Percentiles rank a stretch among this genome's conserved stretches.
These are phyloP conservation scores for Ophiostoma novo-ulmi DNA, from an alignment of 2,329 filamentous ascomycete genomes.

Conservation along the genomic window DNA sequence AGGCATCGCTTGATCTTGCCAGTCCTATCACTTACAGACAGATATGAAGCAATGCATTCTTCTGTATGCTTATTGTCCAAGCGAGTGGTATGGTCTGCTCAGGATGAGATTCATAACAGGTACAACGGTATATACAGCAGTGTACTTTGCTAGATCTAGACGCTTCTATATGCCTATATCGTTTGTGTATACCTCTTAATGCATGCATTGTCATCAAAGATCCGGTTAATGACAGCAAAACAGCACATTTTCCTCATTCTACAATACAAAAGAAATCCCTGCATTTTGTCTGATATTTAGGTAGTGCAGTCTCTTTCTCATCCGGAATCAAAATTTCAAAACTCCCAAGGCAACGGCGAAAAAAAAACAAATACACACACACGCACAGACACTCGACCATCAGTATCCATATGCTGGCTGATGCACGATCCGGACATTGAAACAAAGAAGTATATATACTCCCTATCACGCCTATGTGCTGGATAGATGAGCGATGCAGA, in stretches of 20 bases:
- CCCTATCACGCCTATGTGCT: neutral
- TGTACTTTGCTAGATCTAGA: neutral
- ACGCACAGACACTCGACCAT: neutral
- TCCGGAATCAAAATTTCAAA: neutral
- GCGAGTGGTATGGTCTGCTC: neutral
- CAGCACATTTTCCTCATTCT: neutral
- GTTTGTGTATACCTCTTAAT: neutral
- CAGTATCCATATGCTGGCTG: neutral
- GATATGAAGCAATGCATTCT: neutral
- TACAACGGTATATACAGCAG: neutral
- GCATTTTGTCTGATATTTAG: too few relatives aligned
- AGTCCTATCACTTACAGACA: neutral
- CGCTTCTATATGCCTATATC: neutral
- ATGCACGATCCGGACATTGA: neutral
- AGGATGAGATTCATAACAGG: neutral
- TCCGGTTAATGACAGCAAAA: neutral
- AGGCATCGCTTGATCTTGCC: constrained; percentile 6
- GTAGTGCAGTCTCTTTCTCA: too few relatives aligned
- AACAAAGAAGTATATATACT: neutral
- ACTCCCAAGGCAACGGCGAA: neutral
- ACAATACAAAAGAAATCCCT: too few relatives aligned
- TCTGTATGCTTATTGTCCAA: neutral
- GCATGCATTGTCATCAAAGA: neutral
- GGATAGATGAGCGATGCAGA: neutral
- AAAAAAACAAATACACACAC: neutral